A percentile compares a stretch with the other conserved stretches of the same genome.
phyloP scores from a whole-genome alignment of 495 filamentous ascomycete genomes.

The Annulohypoxylon bovei region DNA sequence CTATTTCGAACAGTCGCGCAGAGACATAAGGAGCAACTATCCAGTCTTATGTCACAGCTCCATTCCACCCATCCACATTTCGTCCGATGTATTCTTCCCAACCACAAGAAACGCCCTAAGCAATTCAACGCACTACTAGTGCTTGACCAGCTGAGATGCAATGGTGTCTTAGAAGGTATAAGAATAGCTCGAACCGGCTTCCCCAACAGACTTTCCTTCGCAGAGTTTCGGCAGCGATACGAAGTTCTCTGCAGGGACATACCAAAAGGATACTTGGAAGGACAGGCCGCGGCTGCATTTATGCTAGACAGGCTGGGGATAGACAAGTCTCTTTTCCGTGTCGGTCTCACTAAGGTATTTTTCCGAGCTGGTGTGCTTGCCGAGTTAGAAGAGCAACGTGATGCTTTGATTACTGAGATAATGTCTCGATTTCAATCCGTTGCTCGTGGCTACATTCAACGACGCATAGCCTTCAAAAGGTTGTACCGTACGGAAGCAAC shows the following conservation, averaged over 20 bases:
- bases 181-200: conserved; percentile 98
- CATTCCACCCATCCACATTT: conserved; percentile 98
- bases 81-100: conserved; percentile 96
- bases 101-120: conserved; percentile 98
- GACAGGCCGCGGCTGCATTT: conserved; percentile 81
- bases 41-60: conserved; percentile 93
- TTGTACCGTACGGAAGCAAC: conserved; percentile 95
- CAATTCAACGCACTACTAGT: conserved; percentile 88
- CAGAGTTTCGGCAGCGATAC: conserved; percentile 95
- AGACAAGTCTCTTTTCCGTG: conserved; percentile 86
- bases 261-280: conserved; percentile 91
- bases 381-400: conserved; percentile 94
- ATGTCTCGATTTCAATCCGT: conserved; percentile 94
- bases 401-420: conserved; percentile 89
- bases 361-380: conserved; percentile 97
- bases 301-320: conserved; percentile 92
- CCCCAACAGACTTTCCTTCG: conserved; percentile 90
- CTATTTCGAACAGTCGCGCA: conserved; percentile 97
- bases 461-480: conserved; percentile 88
- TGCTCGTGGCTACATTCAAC: conserved; percentile 86
- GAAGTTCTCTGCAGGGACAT: conserved; percentile 93
- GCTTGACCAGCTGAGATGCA: conserved; percentile 94
- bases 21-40: conserved; percentile 95
- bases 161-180: conserved; percentile 98
- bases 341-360: conserved; percentile 97